Evolutionary conservation across 208 protist species (phyloP), one percentile per base, ranked within the genome.

Genomic region (Balamuthia mandrillaris): DNA sequence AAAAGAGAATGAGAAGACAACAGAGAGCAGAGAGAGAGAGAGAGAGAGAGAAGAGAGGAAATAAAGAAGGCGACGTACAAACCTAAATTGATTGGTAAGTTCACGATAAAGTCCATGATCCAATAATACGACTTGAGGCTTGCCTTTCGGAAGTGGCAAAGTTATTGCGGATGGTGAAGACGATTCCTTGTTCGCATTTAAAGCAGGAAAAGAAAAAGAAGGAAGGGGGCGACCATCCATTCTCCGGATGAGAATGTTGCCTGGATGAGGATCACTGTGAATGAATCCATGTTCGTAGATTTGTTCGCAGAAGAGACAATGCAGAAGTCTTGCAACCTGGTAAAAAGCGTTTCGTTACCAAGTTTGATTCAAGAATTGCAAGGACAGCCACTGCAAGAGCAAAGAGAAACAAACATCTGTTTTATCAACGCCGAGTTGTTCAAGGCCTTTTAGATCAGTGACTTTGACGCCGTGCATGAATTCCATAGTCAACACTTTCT

Each of bases 81-180:
- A 31, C 54, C 88, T 41, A 41, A 93, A 90, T 16, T 77, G 70
- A 6, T 95, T 87, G 51, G 82, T 81, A 18, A 98, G 88, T 41
- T 96, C 89, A 7, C 92, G 94, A 81, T 97, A 98, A 3, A 98
- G 92, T 3, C 97, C 97, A 90, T 97, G 97, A 87, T 98, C 97
- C 0, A 98, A 90, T 9, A 98, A 84, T 4, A 95, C 92, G 16
- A 95, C 21, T 37, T 93, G 81, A 6, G 85, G 81, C 33, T 72
- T 51, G n/a, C n/a, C n/a, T n/a, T n/a, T n/a, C n/a, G n/a, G n/a
- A n/a, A n/a, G n/a, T n/a, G n/a, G n/a, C n/a, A n/a, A n/a, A n/a
- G n/a, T n/a, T n/a, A n/a, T n/a, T n/a, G n/a, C n/a, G 33, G 37
- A 21, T 27, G 12, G 44, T 0, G 35, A 65, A n/a, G n/a, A n/a